These are phyloP conservation scores for Diaporthe velutina DNA, from an alignment of 2,329 filamentous ascomycete genomes.

Conservation along the genomic window DNA sequence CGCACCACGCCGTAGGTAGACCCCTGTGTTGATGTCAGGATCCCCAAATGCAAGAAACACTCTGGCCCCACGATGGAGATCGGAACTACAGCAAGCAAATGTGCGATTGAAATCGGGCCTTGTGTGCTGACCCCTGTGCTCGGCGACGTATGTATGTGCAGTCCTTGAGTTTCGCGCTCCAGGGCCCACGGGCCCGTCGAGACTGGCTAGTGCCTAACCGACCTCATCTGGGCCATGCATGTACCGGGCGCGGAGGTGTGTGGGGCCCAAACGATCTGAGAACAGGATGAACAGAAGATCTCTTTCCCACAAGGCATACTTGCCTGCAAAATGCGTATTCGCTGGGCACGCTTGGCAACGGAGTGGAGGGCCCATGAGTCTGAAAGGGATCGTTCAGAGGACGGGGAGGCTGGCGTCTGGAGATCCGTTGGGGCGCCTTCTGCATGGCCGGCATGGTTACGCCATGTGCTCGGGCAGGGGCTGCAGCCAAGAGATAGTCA, in stretches of 20 bases:
- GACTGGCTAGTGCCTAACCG: background rate
- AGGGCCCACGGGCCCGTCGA: background rate
- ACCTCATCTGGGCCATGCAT: background rate
- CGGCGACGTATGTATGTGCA: background rate
- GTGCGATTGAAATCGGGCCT: background rate
- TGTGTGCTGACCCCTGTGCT: background rate
- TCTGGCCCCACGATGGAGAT: background rate
- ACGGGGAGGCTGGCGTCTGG: background rate
- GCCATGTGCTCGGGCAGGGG: constrained; percentile 5
- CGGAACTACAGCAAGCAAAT: background rate
- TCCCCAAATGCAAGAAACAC: background rate
- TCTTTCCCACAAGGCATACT: background rate
- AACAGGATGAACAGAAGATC: background rate
- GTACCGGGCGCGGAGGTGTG: background rate
- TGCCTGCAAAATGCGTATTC: background rate
- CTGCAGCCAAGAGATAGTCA: background rate
- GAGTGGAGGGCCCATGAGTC: background rate
- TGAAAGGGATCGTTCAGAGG: background rate
- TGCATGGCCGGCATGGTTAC: background rate
- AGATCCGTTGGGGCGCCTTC: background rate
- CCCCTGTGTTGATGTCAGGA: background rate
- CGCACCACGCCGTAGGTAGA: background rate
- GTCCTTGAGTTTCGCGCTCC: background rate
- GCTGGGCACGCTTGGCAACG: background rate
- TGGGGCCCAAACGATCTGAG: background rate